Base-by-base conservation (phyloP, 768 basidiomycete species). In the Butyriboletus loyo region DNA sequence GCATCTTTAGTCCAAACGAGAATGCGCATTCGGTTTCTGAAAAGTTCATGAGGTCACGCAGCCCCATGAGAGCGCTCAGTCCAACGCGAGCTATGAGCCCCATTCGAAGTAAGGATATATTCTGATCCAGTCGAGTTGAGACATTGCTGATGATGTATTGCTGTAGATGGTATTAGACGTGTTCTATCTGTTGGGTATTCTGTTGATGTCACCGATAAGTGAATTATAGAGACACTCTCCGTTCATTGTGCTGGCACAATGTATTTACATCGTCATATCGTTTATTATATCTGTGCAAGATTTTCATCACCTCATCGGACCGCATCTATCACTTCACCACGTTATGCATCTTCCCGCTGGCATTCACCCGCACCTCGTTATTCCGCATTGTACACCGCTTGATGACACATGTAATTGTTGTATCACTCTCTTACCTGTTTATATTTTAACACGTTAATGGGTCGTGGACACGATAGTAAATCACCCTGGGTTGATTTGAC, bases 81-180 rank as follows among this genome's bases (percentile, higher is more conserved):
- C 73, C 73, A 43, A 53, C 66, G 3, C 63, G 67, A 49, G 70
- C 72, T 49, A 56, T 60, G 56, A 66, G 66, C 46, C 58, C 52
- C 35, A 52, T 59, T 32, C 58, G 57, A 50, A 34, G 59, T 59
- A 52, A 59, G 58, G 17, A 14, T 15, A 21, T 31, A 42, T 34
- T 58, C 11, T 31, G n/a, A 48, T 38, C 13, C 6, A 11, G 28
- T 28, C 13, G n/a, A n/a, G 17, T 36, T 30, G n/a, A 1, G 10
- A 21, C 39, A 10, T 38, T 42, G 14, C 47, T 62, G 21, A 66
- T 30, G 48, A 44, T 25, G 17, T 37, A 5, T 52, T 47, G 10
- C 31, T 46, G 17, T 37, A 69, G 68, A 65, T 52, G 59, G 68
- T 2, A 60, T 69, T 22, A 67, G 52, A 50, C 70, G 66, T 32